Evolutionary conservation across 306 rosid genomes (phyloP).

Genomic region (apple (Malus domestica)): DNA sequence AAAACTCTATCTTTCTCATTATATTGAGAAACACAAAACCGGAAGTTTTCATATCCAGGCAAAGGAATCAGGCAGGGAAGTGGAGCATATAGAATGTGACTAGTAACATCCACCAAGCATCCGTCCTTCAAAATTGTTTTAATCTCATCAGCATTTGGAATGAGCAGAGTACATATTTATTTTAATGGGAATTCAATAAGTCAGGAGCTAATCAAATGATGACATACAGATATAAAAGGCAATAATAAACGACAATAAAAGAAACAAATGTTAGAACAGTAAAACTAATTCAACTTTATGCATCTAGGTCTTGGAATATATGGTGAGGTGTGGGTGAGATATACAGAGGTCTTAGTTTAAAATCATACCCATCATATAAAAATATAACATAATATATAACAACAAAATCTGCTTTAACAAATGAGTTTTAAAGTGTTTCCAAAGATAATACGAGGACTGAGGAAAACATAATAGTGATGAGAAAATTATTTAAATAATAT

Average conservation of each 20-base stretch:
- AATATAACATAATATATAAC: neutral
- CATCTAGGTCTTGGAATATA: neutral
- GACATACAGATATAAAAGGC: neutral
- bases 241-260: neutral
- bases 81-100: slow-evolving; percentile 87
- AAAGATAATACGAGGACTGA: neutral
- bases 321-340: neutral
- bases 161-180: neutral
- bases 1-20: slow-evolving; percentile 71
- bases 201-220: neutral
- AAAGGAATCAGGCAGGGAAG: slow-evolving; percentile 80
- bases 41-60: slow-evolving; percentile 68
- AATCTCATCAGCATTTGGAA: slow-evolving; percentile 13
- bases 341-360: neutral
- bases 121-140: slow-evolving; percentile 55
- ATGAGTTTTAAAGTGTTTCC: neutral
- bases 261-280: neutral
- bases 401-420: neutral
- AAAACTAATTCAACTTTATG: neutral
- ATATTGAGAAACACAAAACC: slow-evolving; percentile 93
- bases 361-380: neutral
- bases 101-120: slow-evolving; percentile 61
- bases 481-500: neutral
- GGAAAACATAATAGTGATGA: neutral
- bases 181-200: neutral